Evolutionary conservation across 1,139 yeast species (phyloP).

Genomic region (Lodderomyces parapsilosis): DNA sequence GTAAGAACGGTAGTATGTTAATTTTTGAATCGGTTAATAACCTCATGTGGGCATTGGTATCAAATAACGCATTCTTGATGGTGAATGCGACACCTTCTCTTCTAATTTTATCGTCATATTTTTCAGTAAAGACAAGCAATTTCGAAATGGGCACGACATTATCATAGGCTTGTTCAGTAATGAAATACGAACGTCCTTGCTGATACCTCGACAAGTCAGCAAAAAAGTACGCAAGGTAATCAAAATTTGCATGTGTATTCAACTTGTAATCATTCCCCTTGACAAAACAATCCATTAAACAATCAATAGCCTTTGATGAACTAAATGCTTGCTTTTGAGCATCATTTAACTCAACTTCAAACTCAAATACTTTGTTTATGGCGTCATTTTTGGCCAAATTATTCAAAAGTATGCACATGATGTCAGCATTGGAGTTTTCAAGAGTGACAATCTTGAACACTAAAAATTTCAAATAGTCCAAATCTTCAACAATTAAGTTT

Average conservation of each 20-base stretch:
- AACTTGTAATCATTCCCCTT: constrained; percentile 74
- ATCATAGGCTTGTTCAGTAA: constrained; percentile 70
- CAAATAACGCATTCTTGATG: constrained; percentile 85
- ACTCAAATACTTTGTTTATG: constrained; percentile 55
- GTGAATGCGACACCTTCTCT: constrained; percentile 94
- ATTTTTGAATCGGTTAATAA: constrained; percentile 62
- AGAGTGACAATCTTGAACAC: constrained; percentile 54
- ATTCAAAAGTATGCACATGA: constrained; percentile 79
- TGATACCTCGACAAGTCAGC: constrained; percentile 80
- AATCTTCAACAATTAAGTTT: constrained; percentile 64
- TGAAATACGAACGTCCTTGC: constrained; percentile 74
- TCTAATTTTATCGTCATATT: constrained; percentile 72
- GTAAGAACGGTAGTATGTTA: constrained; percentile 75
- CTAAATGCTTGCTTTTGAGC: constrained; percentile 43
- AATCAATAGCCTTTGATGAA: constrained; percentile 67
- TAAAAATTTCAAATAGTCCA: constrained; percentile 54
- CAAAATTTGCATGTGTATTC: constrained; percentile 72
- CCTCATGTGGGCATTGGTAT: constrained; percentile 62
- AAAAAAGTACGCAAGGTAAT: constrained; percentile 83
- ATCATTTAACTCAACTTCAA: constrained; percentile 38
- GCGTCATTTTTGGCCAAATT: constrained; percentile 79
- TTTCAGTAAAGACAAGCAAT: constrained; percentile 79
- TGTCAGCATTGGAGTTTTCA: constrained; percentile 68
- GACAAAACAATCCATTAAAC: constrained; percentile 87
- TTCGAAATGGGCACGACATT: constrained; percentile 78